These are phyloP conservation scores for Elsinoe fawcettii DNA, from an alignment of 2,329 filamentous ascomycete species.

Conservation along the genomic window DNA sequence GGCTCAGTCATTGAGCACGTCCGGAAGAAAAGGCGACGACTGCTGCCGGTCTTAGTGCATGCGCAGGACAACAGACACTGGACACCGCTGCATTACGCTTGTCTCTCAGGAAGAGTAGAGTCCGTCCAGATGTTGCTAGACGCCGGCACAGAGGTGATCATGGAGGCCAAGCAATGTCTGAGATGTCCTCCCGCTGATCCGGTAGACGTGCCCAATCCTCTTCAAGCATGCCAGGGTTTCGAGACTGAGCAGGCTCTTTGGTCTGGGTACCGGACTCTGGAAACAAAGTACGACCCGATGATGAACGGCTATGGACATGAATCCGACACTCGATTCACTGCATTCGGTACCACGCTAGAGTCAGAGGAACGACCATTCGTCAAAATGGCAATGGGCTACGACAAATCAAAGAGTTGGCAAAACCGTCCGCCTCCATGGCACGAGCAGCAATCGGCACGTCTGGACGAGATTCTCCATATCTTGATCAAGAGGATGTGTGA, in stretches of 20 bases:
- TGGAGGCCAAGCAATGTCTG: background rate
- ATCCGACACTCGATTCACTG: background rate
- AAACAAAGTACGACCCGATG: background rate
- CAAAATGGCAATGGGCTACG: background rate
- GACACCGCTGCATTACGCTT: constrained; percentile 5
- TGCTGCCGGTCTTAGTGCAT: background rate
- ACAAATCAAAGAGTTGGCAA: background rate
- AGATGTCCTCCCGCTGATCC: background rate
- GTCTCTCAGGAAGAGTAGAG: background rate
- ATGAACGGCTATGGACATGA: background rate
- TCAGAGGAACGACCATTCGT: background rate
- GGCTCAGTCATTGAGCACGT: background rate
- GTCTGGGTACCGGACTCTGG: background rate
- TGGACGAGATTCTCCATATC: background rate
- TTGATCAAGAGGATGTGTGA: background rate
- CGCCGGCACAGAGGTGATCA: background rate
- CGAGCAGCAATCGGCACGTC: background rate
- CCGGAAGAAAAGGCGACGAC: background rate
- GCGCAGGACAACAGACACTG: background rate
- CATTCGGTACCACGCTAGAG: background rate
- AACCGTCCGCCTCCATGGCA: background rate
- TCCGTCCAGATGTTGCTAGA: background rate
- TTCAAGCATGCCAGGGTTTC: background rate
- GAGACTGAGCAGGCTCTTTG: background rate
- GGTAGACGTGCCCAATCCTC: background rate